Evolutionary conservation across 306 rosid species (phyloP), one percentile per base, ranked within the genome.

Genomic region (Pyrus pyrifolia): DNA sequence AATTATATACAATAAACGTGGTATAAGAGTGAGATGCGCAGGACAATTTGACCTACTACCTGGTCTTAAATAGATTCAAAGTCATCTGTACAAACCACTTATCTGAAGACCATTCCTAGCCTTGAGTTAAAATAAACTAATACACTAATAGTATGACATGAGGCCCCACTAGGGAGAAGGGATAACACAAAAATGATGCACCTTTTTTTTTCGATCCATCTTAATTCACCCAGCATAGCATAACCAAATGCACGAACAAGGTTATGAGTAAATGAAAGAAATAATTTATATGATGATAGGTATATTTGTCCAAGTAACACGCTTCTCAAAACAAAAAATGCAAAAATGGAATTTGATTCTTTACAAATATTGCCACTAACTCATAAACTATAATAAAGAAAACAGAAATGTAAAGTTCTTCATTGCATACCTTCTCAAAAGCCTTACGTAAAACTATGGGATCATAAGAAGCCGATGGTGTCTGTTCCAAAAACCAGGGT

Each of bases 401-500:
- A 78, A 52, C 11, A 22, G 31, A 10, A 5, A n/a, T 65, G 18
- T 57, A 60, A 68, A 76, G 61, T 12, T 67, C 44, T 66, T 46
- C 80, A 75, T 68, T 42, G 78, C 87, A 76, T 76, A 86, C 99
- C 95, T 74, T 91, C 85, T 96, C 97, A 82, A 92, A 96, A 72
- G 93, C 87, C 77, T 88, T 55, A 27, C 97, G 93, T 75, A 96
- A 70, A 83, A 86, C 30, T 18, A 73, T 38, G 19, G 93, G 85
- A 80, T 92, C 93, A 77, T 96, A 92, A 60, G 92, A 87, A 77
- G 83, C 59, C n/a, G 91, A 90, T 25, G 99, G 99, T 76, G 87
- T 82, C 35, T 72, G 75, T 89, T 92, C 96, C 12, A 84, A 45
- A 71, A 29, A 92, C 99, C 99, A 96, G 21, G 89, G 86, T 35